These are phyloP conservation scores for Monilinia vaccinii-corymbosi DNA, from an alignment of 2,329 filamentous ascomycete genomes.

Conservation along the genomic window DNA sequence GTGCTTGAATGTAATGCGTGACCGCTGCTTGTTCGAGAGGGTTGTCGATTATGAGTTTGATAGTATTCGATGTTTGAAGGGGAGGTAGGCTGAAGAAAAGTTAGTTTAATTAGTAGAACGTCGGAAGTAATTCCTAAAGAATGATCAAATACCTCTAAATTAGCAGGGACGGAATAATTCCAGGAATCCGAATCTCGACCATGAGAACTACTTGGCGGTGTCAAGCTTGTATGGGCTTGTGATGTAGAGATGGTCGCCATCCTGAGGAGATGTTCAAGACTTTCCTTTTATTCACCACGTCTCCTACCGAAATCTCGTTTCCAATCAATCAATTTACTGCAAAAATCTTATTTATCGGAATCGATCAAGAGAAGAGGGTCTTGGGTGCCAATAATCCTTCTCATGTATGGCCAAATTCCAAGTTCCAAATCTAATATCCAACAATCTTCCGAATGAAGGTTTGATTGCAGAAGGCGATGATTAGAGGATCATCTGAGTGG, in stretches of 20 bases:
- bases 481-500: background rate
- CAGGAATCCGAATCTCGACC: conserved; percentile 24
- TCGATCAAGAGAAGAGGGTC: background rate
- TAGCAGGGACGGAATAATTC: conserved; percentile 26
- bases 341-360: background rate
- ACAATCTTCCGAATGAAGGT: background rate
- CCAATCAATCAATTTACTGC: background rate
- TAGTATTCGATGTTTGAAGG: background rate
- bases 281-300: background rate
- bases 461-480: background rate
- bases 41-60: conserved; percentile 7
- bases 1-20: background rate
- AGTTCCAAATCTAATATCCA: background rate
- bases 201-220: conserved; percentile 28
- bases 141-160: conserved; percentile 24
- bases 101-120: background rate
- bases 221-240: conserved; percentile 27
- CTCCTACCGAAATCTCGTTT: background rate
- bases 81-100: background rate
- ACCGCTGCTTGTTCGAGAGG: conserved; percentile 18
- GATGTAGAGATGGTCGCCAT: conserved; percentile 31
- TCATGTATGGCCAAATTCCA: background rate
- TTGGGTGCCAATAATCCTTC: background rate
- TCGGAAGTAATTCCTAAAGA: background rate
- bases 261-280: background rate